Base-by-base conservation (phyloP, 2,329 filamentous ascomycete species). In the Phialophora macrospora region DNA sequence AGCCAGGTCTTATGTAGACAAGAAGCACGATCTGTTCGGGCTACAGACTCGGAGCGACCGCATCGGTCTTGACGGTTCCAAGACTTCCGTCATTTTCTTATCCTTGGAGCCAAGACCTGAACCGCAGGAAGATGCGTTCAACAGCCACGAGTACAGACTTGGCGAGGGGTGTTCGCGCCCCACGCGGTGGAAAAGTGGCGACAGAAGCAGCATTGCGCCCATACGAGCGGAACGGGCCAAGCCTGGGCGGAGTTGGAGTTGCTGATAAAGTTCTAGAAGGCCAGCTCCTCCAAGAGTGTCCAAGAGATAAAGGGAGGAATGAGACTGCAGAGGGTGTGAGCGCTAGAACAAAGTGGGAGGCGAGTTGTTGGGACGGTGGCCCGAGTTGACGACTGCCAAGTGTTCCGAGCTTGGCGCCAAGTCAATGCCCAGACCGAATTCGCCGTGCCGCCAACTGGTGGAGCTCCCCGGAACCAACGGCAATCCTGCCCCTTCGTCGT, bases 141-240 rank as follows among this genome's bases (percentile, higher is more conserved):
- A 41, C 46, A 60, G 17, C 52, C 30, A 54, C n/a, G 48, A 14
- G 26, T 17, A 12, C 44, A 26, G 20, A 17, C 46, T 60, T 59
- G 56, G 56, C 56, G 22, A 20, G 28, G 5, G 41, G 14, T 20
- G 41, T 28, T 20, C 41, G 14, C 22, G n/a, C 32, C 9, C 57
- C 28, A 9, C 46, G n/a, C 58, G 58, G 58, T 54, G 58, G 58
- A 60, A 60, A 60, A 24, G 58, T 60, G 58, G 58, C 58, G 58
- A 60, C n/a, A 54, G n/a, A 52, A 24, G 22, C n/a, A 6, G 9
- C 48, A n/a, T 34, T n/a, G 8, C 58, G 34, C 58, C 48, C 58
- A 60, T 54, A 60, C 32, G 58, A 17, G 58, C 58, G 58, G 58
- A 52, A 52, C 22, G 28, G 58, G 58, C 58, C 58, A 60, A 60